Evolutionary conservation across 331 rosid genomes (phyloP).

Genomic region (Spiraea crenata): DNA sequence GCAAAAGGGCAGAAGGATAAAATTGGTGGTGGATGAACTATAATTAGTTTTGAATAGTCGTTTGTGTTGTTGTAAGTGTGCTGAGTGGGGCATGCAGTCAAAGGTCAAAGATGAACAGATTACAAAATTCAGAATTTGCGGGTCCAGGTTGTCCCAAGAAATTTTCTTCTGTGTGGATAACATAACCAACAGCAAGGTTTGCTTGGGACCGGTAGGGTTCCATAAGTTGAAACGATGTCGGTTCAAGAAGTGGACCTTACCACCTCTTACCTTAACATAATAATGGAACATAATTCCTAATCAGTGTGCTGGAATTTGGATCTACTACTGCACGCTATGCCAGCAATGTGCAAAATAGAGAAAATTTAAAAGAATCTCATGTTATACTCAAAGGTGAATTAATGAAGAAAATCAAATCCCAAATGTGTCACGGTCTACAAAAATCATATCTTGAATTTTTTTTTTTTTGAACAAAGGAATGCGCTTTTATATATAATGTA

Average conservation of each 20-base stretch:
- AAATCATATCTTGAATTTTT: not conserved
- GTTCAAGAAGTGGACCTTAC: slow-evolving; percentile 6
- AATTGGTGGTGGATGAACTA: slow-evolving; percentile 31
- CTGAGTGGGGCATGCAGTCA: slow-evolving; percentile 47
- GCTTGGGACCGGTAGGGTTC: slow-evolving; percentile 39
- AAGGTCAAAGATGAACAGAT: slow-evolving; percentile 73
- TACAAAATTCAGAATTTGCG: slow-evolving; percentile 37
- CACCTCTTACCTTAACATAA: slow-evolving; percentile 2
- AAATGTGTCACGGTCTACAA: not conserved
- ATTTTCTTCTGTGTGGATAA: slow-evolving; percentile 57
- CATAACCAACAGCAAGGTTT: slow-evolving; percentile 29
- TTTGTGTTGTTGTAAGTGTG: slow-evolving; percentile 32
- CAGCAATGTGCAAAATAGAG: not conserved
- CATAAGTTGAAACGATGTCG: slow-evolving; percentile 22
- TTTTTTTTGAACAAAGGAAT: too few relatives aligned
- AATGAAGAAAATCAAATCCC: not conserved
- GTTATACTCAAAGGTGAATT: not conserved
- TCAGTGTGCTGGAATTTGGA: not conserved
- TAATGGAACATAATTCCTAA: not conserved
- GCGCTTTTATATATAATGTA: too few relatives aligned
- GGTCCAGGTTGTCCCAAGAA: slow-evolving; percentile 70
- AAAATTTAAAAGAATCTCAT: not conserved
- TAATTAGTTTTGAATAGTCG: slow-evolving; percentile 42
- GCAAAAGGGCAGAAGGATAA: slow-evolving; percentile 24
- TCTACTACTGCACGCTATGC: slow-evolving; percentile 7